Conservation (phyloP, 169 alveolate genomes). For the Plasmodium gonderi region DNA sequence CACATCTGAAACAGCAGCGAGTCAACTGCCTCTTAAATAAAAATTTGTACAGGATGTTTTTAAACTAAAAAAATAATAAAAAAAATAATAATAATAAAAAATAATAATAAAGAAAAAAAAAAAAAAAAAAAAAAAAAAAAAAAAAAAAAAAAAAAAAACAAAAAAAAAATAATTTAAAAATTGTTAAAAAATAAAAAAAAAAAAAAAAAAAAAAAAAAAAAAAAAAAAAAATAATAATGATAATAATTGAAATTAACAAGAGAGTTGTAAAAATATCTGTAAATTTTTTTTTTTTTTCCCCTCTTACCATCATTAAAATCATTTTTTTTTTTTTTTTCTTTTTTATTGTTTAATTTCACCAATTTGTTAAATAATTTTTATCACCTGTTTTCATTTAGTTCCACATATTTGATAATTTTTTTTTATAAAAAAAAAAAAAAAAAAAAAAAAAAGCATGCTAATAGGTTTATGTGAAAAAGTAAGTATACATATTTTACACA, state of each 20-base stretch:
- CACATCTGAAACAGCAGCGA: conserved; percentile 46
- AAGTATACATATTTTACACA: not conserved
- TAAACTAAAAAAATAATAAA: not conserved
- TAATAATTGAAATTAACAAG: not conserved
- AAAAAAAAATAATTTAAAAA: not conserved
- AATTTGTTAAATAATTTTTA: not conserved
- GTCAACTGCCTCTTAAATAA: conserved; percentile 3
- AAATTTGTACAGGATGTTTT: conserved; percentile 19
- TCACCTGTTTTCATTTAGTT: not conserved
- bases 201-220: not conserved
- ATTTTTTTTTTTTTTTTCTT: not conserved
- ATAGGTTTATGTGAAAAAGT: not conserved
- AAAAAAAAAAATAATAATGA: not conserved
- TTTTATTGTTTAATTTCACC: not conserved
- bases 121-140: not conserved
- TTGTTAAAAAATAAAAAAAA: not conserved
- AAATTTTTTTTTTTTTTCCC: not conserved
- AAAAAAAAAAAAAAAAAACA: not conserved
- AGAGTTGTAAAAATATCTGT: not conserved
- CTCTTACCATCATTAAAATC: too few relatives aligned
- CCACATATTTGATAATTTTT: not conserved
- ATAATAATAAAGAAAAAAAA: not conserved
- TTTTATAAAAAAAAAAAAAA: too few relatives aligned
- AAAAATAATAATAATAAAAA: conserved; percentile 8
- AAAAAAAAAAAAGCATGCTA: not conserved